Conservation (phyloP, 345 rosid genomes). For the Ceriops zippeliana region DNA sequence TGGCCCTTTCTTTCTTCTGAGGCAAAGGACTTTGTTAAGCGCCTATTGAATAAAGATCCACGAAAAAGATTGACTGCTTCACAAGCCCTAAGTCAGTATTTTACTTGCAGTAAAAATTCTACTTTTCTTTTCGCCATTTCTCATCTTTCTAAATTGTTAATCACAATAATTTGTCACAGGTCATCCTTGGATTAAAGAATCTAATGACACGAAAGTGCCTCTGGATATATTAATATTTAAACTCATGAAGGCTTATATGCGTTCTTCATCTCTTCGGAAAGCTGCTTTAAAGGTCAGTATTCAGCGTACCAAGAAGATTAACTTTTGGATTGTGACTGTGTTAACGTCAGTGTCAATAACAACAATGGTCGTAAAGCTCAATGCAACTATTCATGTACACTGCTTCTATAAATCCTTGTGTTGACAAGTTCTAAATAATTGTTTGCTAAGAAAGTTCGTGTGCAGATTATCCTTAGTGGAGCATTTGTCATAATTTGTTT, state of each 20-base stretch:
- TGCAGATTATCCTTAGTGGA: background rate
- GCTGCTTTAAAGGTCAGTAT: slow-evolving; percentile 78
- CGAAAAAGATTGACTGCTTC: slow-evolving; percentile 88
- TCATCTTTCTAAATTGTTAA: background rate
- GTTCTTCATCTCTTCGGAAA: slow-evolving; percentile 76
- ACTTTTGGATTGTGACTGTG: background rate
- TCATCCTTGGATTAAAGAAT: slow-evolving; percentile 82
- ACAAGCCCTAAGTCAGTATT: slow-evolving; percentile 74
- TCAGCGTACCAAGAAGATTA: background rate
- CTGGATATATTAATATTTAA: slow-evolving; percentile 66
- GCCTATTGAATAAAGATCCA: slow-evolving; percentile 75
- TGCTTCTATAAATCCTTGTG: background rate
- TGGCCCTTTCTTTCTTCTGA: slow-evolving; percentile 87
- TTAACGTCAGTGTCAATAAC: background rate
- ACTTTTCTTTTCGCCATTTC: background rate
- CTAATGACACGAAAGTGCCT: slow-evolving; percentile 50
- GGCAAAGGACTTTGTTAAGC: slow-evolving; percentile 84
- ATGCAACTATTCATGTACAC: background rate
- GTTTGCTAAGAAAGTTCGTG: too few species aligned
- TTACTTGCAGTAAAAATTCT: background rate
- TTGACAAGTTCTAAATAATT: background rate
- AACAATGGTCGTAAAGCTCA: background rate
- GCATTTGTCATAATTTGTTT: background rate
- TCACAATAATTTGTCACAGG: slow-evolving; percentile 38
- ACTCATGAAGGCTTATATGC: slow-evolving; percentile 79